Conservation (phyloP, 2,329 filamentous ascomycete species). For the Paracorniculantispora psalliotae region DNA sequence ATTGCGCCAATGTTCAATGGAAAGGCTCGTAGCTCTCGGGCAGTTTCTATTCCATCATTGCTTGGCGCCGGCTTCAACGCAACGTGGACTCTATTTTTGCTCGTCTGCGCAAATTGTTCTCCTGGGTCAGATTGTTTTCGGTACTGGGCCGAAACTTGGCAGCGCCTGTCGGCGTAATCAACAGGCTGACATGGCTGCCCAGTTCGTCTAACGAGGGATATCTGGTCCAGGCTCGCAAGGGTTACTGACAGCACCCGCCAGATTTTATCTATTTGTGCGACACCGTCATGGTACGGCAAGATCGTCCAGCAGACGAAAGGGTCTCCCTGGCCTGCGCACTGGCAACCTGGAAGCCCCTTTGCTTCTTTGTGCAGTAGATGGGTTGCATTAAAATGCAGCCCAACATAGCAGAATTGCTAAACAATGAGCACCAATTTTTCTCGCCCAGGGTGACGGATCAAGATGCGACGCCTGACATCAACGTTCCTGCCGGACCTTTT, state of each 20-base stretch:
- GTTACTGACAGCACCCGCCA: not conserved
- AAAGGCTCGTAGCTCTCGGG: not conserved
- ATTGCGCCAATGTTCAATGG: not conserved
- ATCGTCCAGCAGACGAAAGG: not conserved
- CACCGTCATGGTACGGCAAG: not conserved
- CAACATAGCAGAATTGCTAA: not conserved
- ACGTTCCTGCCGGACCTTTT: not conserved
- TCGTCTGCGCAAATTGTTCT: not conserved
- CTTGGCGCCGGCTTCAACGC: not conserved
- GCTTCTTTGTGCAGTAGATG: constrained; percentile 1
- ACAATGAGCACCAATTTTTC: not conserved
- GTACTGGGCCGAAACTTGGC: not conserved
- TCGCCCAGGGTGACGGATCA: not conserved
- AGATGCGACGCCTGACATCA: not conserved
- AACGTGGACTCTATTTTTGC: not conserved
- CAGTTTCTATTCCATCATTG: not conserved
- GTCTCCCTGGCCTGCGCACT: not conserved
- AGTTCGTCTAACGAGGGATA: not conserved
- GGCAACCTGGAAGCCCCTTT: not conserved
- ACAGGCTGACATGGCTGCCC: not conserved
- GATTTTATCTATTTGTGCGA: not conserved
- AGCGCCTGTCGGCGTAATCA: not conserved
- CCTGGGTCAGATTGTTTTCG: not conserved
- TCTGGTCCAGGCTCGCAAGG: not conserved
- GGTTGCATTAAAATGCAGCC: not conserved